Conservation (phyloP, 2,329 filamentous ascomycete species). For the Pseudogymnoascus sp. region DNA sequence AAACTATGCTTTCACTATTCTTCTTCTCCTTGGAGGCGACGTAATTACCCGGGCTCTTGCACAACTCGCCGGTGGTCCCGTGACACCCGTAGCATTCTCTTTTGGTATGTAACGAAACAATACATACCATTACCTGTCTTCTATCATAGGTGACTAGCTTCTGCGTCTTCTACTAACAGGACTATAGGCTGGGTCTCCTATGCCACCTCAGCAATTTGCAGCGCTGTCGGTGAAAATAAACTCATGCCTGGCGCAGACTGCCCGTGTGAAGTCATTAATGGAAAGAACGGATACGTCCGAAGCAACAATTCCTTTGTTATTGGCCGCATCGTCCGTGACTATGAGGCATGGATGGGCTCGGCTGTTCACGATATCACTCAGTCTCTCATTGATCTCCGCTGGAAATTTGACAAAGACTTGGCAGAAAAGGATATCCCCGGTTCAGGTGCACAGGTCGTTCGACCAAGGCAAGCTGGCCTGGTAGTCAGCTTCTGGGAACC, state of each 20-base stretch:
- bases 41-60: constrained; percentile 30
- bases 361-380: constrained; percentile 13
- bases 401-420: not conserved
- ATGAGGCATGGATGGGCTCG: constrained; percentile 27
- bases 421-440: constrained; percentile 12
- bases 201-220: constrained; percentile 17
- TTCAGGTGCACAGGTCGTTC: constrained; percentile 19
- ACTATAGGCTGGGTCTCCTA: constrained; percentile 25
- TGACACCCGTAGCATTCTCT: constrained; percentile 29
- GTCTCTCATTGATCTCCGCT: constrained; percentile 9
- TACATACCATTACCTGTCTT: not conserved
- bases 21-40: constrained; percentile 32
- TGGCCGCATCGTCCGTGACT: constrained; percentile 37
- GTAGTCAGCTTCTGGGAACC: constrained; percentile 20
- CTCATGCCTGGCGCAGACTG: constrained; percentile 31
- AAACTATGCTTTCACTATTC: constrained; percentile 26
- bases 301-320: constrained; percentile 38
- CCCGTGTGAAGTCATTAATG: constrained; percentile 31
- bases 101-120: constrained; percentile 16
- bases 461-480: constrained; percentile 16
- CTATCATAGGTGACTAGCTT: not conserved
- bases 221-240: constrained; percentile 25
- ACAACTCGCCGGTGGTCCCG: constrained; percentile 22
- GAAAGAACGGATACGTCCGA: constrained; percentile 30
- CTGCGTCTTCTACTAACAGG: not conserved